phyloP scores from a whole-genome alignment of 1,139 yeast species.

The Geotrichum reessii region DNA sequence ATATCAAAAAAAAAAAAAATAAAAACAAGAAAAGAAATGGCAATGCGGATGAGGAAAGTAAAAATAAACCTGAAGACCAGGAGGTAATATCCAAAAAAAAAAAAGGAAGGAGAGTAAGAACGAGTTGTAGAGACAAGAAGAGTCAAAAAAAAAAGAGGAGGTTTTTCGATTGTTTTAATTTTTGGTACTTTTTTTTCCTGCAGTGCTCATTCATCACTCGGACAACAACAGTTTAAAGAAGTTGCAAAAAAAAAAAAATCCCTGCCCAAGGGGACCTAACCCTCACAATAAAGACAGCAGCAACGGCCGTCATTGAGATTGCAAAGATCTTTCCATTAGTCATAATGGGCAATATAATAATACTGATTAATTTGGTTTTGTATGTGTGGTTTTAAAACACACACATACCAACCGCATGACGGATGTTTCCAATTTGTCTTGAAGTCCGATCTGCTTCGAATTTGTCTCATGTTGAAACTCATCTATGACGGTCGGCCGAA shows the following conservation, averaged over 20 bases:
- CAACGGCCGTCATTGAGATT: neutral
- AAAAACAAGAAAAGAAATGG: neutral
- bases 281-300: neutral
- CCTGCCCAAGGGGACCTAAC: neutral
- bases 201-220: neutral
- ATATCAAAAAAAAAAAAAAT: neutral
- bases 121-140: neutral
- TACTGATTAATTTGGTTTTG: too few relatives aligned
- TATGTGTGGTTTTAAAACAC: too few relatives aligned
- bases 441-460: neutral
- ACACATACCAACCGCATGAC: neutral
- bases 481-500: too few relatives aligned
- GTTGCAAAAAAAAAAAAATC: neutral
- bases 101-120: neutral
- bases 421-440: neutral
- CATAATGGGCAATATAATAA: neutral
- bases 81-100: neutral
- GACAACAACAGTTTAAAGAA: neutral
- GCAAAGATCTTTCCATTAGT: neutral
- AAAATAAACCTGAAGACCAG: neutral
- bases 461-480: neutral
- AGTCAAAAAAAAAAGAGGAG: neutral
- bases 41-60: neutral
- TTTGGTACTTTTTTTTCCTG: neutral
- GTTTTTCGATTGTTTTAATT: neutral